A percentile compares a stretch with the other conserved stretches of the same genome.
Conservation (phyloP, 2,329 filamentous ascomycete species). For the Cephalotrichum gorgonifer region DNA sequence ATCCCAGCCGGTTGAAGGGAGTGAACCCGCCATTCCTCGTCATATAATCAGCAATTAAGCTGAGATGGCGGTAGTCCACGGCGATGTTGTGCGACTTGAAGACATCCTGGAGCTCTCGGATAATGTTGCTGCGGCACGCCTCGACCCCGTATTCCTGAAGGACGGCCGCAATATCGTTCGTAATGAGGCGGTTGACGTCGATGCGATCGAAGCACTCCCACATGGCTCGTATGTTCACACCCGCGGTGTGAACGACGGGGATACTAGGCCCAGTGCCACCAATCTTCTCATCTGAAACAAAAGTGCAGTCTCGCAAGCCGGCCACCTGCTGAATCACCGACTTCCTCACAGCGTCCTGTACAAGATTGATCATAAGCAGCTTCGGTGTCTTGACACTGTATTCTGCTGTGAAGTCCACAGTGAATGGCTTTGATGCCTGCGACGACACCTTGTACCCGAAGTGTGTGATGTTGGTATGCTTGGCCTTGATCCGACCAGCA, state of each 20-base stretch:
- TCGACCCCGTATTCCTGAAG: slow-evolving; percentile 85
- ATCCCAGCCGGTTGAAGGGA: slow-evolving; percentile 84
- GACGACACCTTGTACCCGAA: slow-evolving; percentile 72
- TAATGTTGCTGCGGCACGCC: slow-evolving; percentile 78
- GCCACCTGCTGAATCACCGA: slow-evolving; percentile 81
- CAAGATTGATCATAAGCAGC: slow-evolving; percentile 82
- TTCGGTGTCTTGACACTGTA: slow-evolving; percentile 77
- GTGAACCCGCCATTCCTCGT: slow-evolving; percentile 84
- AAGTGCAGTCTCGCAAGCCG: slow-evolving; percentile 62
- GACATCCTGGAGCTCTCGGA: slow-evolving; percentile 73
- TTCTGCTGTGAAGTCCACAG: slow-evolving; percentile 60
- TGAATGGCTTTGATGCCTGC: slow-evolving; percentile 40
- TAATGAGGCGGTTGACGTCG: slow-evolving; percentile 75
- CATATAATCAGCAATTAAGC: slow-evolving; percentile 95
- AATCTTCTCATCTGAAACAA: slow-evolving; percentile 50
- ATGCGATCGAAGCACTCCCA: slow-evolving; percentile 78
- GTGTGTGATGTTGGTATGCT: slow-evolving; percentile 55
- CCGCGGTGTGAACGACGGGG: slow-evolving; percentile 63
- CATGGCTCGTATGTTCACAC: slow-evolving; percentile 85
- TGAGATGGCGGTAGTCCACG: slow-evolving; percentile 86
- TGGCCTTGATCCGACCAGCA: slow-evolving; percentile 53
- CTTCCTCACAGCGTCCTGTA: slow-evolving; percentile 68
- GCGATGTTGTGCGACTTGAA: slow-evolving; percentile 86
- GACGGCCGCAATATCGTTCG: slow-evolving; percentile 86
- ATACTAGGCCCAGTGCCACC: slow-evolving; percentile 38